Percentiles rank a stretch among this genome's conserved stretches.
These are phyloP conservation scores for Pestalotiopsis fici DNA, from an alignment of 2,329 filamentous ascomycete genomes.

Conservation along the genomic window DNA sequence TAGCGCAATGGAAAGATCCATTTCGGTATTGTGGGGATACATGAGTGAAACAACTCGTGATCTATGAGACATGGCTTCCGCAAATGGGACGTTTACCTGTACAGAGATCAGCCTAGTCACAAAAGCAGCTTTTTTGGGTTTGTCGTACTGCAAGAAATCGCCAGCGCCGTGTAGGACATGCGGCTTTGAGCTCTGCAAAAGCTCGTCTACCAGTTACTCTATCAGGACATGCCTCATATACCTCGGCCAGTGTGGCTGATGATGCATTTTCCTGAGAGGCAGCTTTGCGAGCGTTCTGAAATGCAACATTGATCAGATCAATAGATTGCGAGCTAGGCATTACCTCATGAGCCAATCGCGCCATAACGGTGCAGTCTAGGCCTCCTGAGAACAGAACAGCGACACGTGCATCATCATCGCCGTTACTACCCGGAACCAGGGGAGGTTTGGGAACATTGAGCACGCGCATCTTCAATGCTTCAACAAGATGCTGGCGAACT, in stretches of 20 bases:
- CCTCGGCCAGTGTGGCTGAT: slow-evolving; percentile 24
- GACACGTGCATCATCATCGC: slow-evolving; percentile 51
- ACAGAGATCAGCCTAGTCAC: not conserved
- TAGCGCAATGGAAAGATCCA: slow-evolving; percentile 93
- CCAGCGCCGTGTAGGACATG: slow-evolving; percentile 75
- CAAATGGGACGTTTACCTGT: slow-evolving; percentile 79
- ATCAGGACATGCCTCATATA: slow-evolving; percentile 87
- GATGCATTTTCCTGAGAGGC: slow-evolving; percentile 48
- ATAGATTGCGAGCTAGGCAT: slow-evolving; percentile 69
- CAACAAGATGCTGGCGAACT: slow-evolving; percentile 55
- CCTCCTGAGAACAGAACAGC: slow-evolving; percentile 93
- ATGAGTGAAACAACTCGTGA: slow-evolving; percentile 74
- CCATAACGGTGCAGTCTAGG: slow-evolving; percentile 87
- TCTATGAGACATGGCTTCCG: slow-evolving; percentile 70
- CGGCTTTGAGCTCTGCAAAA: slow-evolving; percentile 68
- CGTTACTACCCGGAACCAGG: slow-evolving; percentile 18
- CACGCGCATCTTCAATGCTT: slow-evolving; percentile 66
- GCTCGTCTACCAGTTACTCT: slow-evolving; percentile 82
- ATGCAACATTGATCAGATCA: slow-evolving; percentile 93
- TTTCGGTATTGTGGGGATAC: slow-evolving; percentile 93
- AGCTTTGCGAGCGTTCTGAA: slow-evolving; percentile 83
- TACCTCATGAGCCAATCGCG: slow-evolving; percentile 76
- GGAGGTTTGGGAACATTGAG: slow-evolving; percentile 64
- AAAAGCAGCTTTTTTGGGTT: not conserved
- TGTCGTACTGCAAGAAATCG: slow-evolving; percentile 73